A percentile compares a stretch with the other conserved stretches of the same genome.
These are phyloP conservation scores for Epichloe hybrida DNA, from an alignment of 2,329 filamentous ascomycete genomes.

Conservation along the genomic window DNA sequence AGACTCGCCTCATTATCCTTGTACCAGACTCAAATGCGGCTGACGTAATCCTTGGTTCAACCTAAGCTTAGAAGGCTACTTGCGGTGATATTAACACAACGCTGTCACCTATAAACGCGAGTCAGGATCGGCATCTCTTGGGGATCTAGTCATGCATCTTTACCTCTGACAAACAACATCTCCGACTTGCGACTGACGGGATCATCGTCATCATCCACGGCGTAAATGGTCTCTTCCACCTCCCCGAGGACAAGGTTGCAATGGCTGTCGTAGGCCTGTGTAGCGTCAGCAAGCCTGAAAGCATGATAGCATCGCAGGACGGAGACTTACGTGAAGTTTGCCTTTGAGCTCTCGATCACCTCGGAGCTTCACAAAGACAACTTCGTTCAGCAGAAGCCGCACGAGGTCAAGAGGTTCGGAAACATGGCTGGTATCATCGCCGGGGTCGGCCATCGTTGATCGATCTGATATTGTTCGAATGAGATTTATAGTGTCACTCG, in stretches of 20 bases:
- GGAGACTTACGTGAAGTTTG: constrained; percentile 60
- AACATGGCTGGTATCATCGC: constrained; percentile 58
- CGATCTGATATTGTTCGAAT: no score
- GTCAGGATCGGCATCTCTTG: neutral
- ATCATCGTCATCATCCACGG: constrained; percentile 85
- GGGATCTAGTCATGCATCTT: constrained; percentile 33
- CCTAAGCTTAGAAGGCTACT: constrained; percentile 24
- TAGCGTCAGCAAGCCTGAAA: neutral
- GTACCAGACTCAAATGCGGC: neutral
- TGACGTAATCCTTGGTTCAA: neutral
- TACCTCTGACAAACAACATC: constrained; percentile 88
- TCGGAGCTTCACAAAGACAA: constrained; percentile 92
- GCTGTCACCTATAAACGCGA: constrained; percentile 43
- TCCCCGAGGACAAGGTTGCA: constrained; percentile 95
- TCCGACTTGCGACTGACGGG: constrained; percentile 94
- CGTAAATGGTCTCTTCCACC: constrained; percentile 93
- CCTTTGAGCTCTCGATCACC: constrained; percentile 94
- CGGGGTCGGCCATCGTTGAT: constrained; percentile 65
- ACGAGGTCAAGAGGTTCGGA: constrained; percentile 94
- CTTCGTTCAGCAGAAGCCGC: constrained; percentile 83
- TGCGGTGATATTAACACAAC: constrained; percentile 60
- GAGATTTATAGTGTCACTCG: neutral
- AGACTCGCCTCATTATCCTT: neutral
- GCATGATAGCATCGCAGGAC: neutral
- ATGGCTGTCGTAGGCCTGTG: constrained; percentile 91